Percentiles rank a stretch among this genome's conserved stretches.
Conservation (phyloP, 2,329 filamentous ascomycete genomes). For the Aspergillus udagawae region DNA sequence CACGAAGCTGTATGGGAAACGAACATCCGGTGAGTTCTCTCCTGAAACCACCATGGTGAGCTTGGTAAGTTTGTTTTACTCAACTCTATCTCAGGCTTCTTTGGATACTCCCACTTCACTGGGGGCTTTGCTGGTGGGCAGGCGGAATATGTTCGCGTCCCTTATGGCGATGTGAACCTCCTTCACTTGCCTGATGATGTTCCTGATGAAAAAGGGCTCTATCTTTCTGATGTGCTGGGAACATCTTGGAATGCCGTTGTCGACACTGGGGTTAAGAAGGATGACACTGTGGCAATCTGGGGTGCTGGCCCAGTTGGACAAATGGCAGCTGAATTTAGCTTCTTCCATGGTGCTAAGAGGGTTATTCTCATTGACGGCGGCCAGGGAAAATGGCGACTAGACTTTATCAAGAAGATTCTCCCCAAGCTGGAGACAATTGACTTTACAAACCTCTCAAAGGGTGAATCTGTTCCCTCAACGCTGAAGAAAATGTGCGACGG, state of each 20-base stretch:
- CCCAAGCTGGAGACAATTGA: conserved; percentile 66
- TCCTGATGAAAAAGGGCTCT: conserved; percentile 80
- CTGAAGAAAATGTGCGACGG: conserved; percentile 68
- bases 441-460: conserved; percentile 60
- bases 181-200: conserved; percentile 73
- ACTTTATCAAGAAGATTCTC: conserved; percentile 62
- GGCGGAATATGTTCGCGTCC: conserved; percentile 80
- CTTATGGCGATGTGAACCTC: conserved; percentile 75
- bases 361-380: conserved; percentile 78
- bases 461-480: conserved; percentile 63
- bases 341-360: conserved; percentile 67
- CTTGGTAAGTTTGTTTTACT: neutral
- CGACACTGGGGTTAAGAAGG: conserved; percentile 74
- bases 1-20: conserved; percentile 73
- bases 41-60: neutral
- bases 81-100: conserved; percentile 47
- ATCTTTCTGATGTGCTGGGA: conserved; percentile 74
- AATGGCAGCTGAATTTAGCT: conserved; percentile 65
- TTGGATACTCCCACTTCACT: conserved; percentile 70
- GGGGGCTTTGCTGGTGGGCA: conserved; percentile 86
- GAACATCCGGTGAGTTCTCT: conserved; percentile 58
- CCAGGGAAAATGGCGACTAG: conserved; percentile 58
- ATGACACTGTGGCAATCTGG: conserved; percentile 77
- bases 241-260: conserved; percentile 81
- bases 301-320: conserved; percentile 84